A percentile compares a stretch with the other conserved stretches of the same genome.
Evolutionary conservation across 2,329 filamentous ascomycete genomes (phyloP).

Genomic region (Fusarium sp.): DNA sequence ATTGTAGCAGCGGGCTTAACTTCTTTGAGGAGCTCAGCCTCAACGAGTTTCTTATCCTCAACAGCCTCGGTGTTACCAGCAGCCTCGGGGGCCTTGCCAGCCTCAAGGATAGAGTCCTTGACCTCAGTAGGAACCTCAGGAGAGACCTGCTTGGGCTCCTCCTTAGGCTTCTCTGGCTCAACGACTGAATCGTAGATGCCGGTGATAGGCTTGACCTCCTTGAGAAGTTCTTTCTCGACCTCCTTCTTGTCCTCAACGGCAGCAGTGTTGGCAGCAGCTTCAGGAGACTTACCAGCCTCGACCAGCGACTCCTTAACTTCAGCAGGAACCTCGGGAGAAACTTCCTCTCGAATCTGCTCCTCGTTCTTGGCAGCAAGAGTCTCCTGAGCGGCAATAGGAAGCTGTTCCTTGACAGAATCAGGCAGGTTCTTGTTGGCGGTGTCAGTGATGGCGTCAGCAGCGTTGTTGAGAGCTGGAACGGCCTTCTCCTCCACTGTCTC

Average conservation of each 20-base stretch:
- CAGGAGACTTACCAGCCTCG: constrained; percentile 71
- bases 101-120: constrained; percentile 77
- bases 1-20: constrained; percentile 60
- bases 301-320: constrained; percentile 69
- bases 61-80: constrained; percentile 74
- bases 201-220: constrained; percentile 64
- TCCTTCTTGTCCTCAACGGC: constrained; percentile 81
- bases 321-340: constrained; percentile 64
- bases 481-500: constrained; percentile 54
- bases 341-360: constrained; percentile 57
- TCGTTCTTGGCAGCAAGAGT: constrained; percentile 59
- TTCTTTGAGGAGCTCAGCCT: constrained; percentile 77
- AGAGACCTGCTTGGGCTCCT: constrained; percentile 51
- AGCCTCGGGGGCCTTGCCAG: constrained; percentile 73
- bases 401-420: constrained; percentile 63
- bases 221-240: constrained; percentile 79
- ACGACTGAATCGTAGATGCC: constrained; percentile 39
- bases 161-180: constrained; percentile 35
- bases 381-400: constrained; percentile 64
- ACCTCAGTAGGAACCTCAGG: constrained; percentile 63
- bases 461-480: constrained; percentile 53
- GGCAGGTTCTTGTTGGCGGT: constrained; percentile 63
- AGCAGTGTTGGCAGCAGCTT: constrained; percentile 75
- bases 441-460: constrained; percentile 53
- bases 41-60: constrained; percentile 76